Base-by-base conservation (phyloP, 1,284 basidiomycete species). In the Moniliophthora roreri region DNA sequence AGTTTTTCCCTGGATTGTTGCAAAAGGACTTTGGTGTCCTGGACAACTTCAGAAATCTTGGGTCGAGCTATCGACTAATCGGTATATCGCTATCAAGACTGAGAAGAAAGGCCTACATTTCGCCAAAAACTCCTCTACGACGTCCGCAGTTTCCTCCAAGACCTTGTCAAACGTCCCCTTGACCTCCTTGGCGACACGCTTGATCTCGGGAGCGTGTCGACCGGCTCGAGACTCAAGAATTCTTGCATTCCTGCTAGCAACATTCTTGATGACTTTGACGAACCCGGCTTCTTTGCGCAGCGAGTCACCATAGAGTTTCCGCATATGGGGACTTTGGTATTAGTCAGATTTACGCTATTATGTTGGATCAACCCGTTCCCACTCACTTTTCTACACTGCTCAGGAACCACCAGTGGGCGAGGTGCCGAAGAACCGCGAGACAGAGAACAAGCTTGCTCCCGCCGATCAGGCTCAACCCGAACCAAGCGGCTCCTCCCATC, bases 281-380 rank as follows among this genome's bases (percentile, higher is more conserved):
- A 98, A 89, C 34, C 96, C 97, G 6, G 95, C 95, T 56, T 98
- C 96, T 67, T 93, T 93, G 57, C 95, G 85, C 16, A 99, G 76
- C 4, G 91, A 87, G 63, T 95, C 86, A 13, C 96, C 96, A 68
- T 98, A 99, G 15, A 98, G 77, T 65, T 93, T 93, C 60, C 84
- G 85, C 96, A 99, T 99, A 70, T 99, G 96, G 18, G 97, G 97
- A 58, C 95, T 96, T 55, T 40, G 51, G 44, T 16, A 52, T 54
- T 28, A 39, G 51, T 20, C 21, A 32, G 16, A 23, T 21, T 26
- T 51, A 47, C 26, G 37, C 2, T 32, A 32, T 11, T 21, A 9
- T 23, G 5, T 16, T 26, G 39, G 36, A 34, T 51, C n/a, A 32
- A 47, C 53, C 23, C 24, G 44, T 54, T 35, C 18, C 23, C 35